phyloP scores from a whole-genome alignment of 805 yeast species.

The Kazachstania kunashirensis region DNA sequence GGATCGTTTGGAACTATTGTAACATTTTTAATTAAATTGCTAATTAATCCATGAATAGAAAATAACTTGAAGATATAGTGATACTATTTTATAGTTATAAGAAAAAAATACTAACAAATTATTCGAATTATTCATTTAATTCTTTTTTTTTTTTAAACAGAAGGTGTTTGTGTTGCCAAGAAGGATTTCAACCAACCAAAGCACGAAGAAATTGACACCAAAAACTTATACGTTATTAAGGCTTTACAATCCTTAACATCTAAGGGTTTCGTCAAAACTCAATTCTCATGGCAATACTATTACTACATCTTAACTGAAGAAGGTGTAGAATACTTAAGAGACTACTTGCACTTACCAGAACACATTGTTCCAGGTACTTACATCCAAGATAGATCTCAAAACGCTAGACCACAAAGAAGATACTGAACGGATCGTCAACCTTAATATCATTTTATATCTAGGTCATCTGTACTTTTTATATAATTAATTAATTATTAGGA shows the following conservation, averaged over 20 bases:
- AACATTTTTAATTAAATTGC: too few species aligned
- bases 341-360: slow-evolving; percentile 97
- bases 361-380: slow-evolving; percentile 97
- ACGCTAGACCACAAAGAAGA: slow-evolving; percentile 52
- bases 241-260: slow-evolving; percentile 99
- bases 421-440: slow-evolving; percentile 14
- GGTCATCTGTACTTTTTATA: slow-evolving; percentile 3
- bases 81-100: too few species aligned
- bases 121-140: background rate
- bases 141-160: slow-evolving; percentile 34
- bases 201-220: slow-evolving; percentile 98
- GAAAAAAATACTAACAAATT: slow-evolving; percentile 18
- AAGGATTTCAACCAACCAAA: slow-evolving; percentile 95
- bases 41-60: too few species aligned
- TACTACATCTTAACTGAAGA: slow-evolving; percentile 99
- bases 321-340: slow-evolving; percentile 97
- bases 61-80: too few species aligned
- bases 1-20: too few species aligned
- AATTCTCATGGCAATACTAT: slow-evolving; percentile 99
- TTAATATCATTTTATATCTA: slow-evolving; percentile 7
- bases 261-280: slow-evolving; percentile 98
- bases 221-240: slow-evolving; percentile 95
- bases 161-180: slow-evolving; percentile 99
- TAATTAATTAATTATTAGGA: slow-evolving; percentile 12
- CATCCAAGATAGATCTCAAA: slow-evolving; percentile 87